Percentiles rank a stretch among this genome's conserved stretches.
Conservation (phyloP, 257 asterid species). For the Thymus mandschuricus region DNA sequence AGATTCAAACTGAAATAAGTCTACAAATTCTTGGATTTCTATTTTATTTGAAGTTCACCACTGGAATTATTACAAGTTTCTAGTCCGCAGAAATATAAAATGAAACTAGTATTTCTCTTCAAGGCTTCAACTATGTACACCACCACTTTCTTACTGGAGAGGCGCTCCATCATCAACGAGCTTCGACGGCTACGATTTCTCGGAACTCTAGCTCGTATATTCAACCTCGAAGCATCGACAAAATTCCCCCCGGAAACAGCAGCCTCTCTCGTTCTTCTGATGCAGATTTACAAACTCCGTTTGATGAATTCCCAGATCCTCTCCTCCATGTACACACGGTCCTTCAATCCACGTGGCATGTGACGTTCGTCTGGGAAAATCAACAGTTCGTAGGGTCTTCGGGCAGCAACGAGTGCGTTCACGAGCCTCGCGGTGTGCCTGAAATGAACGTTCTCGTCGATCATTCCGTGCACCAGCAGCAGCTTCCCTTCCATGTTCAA, state of each 20-base stretch:
- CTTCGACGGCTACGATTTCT: not conserved
- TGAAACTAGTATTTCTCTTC: constrained; percentile 8
- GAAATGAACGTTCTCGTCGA: constrained; percentile 93
- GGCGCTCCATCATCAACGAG: constrained; percentile 4
- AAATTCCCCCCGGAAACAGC: constrained; percentile 18
- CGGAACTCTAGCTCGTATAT: not conserved
- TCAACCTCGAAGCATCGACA: constrained; percentile 15
- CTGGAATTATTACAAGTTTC: not conserved
- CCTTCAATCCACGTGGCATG: constrained; percentile 73
- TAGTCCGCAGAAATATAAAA: not conserved
- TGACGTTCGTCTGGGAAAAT: constrained; percentile 95
- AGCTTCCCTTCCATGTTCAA: constrained; percentile 68
- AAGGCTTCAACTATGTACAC: constrained; percentile 29
- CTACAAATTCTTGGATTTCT: constrained; percentile 20
- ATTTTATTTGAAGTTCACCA: not conserved
- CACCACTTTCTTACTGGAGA: constrained; percentile 27
- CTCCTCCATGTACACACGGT: constrained; percentile 85
- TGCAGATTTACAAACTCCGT: constrained; percentile 58
- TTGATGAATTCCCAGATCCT: constrained; percentile 90
- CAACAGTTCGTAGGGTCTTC: constrained; percentile 73
- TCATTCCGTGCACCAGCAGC: constrained; percentile 91
- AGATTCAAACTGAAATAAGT: not conserved
- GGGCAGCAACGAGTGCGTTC: constrained; percentile 69
- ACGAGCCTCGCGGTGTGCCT: constrained; percentile 94
- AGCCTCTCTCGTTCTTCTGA: constrained; percentile 8